These are phyloP conservation scores for Phytophthora litchii DNA, from an alignment of 352 stramenopile genomes.

Conservation along the genomic window DNA sequence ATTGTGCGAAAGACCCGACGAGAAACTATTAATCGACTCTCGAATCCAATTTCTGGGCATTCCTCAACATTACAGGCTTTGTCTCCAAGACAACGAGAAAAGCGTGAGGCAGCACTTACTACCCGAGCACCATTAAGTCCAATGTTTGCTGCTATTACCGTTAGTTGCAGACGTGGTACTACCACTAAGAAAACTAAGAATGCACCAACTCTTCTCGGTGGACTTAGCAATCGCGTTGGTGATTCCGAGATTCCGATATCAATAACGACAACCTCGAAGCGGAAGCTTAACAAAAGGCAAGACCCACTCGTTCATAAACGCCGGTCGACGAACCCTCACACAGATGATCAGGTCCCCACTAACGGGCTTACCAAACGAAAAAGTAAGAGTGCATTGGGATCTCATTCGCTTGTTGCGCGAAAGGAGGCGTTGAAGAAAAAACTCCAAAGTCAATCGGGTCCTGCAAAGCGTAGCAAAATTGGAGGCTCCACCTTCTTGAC, in stretches of 20 bases:
- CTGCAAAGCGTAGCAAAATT: slow-evolving; percentile 13
- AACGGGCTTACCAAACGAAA: slow-evolving; percentile 9
- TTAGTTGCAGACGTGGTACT: slow-evolving; percentile 11
- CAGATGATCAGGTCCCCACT: neutral
- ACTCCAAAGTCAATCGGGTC: slow-evolving; percentile 17
- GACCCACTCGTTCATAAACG: slow-evolving; percentile 29
- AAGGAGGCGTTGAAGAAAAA: slow-evolving; percentile 57
- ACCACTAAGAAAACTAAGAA: slow-evolving; percentile 13
- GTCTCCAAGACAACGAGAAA: slow-evolving; percentile 55
- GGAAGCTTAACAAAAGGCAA: slow-evolving; percentile 10
- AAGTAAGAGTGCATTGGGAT: slow-evolving; percentile 9
- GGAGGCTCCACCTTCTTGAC: slow-evolving; percentile 49
- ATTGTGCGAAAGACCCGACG: slow-evolving; percentile 52
- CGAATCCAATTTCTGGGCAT: slow-evolving; percentile 74
- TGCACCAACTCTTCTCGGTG: neutral
- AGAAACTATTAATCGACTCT: slow-evolving; percentile 63
- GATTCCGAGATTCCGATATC: slow-evolving; percentile 3
- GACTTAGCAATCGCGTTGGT: neutral
- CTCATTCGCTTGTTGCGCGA: slow-evolving; percentile 28
- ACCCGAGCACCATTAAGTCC: slow-evolving; percentile 15
- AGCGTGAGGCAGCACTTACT: slow-evolving; percentile 45
- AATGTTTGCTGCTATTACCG: slow-evolving; percentile 22
- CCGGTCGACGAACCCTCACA: slow-evolving; percentile 2
- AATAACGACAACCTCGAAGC: slow-evolving; percentile 1
- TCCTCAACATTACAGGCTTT: slow-evolving; percentile 71